These are phyloP conservation scores for Sporothrix pseudoabietina DNA, from an alignment of 2,329 filamentous ascomycete genomes.

Conservation along the genomic window DNA sequence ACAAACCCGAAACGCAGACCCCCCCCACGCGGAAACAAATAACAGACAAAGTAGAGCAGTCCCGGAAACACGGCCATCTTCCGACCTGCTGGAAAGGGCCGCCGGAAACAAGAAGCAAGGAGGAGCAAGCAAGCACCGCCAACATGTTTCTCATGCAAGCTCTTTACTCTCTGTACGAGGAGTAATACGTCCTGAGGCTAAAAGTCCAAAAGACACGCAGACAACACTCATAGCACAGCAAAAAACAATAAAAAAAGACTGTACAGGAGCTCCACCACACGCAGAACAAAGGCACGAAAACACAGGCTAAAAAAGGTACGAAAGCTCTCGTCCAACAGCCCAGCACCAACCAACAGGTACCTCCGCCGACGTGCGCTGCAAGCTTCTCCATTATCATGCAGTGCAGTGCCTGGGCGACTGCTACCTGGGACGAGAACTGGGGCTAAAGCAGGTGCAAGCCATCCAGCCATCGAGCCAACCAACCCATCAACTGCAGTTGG, in stretches of 20 bases:
- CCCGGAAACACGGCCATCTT: slow-evolving; percentile 18
- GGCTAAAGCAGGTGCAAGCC: slow-evolving; percentile 9
- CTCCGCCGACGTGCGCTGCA: background rate
- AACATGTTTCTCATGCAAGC: slow-evolving; percentile 19
- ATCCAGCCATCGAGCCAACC: background rate
- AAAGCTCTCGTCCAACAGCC: slow-evolving; percentile 3
- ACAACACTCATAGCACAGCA: background rate
- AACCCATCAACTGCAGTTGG: background rate
- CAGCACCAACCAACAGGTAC: background rate
- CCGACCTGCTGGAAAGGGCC: slow-evolving; percentile 15
- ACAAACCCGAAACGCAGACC: slow-evolving; percentile 9
- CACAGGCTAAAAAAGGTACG: background rate
- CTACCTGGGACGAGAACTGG: background rate
- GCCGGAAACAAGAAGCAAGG: slow-evolving; percentile 26
- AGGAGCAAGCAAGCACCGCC: background rate
- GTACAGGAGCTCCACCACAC: background rate
- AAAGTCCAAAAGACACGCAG: background rate
- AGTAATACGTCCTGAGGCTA: background rate
- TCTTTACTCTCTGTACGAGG: background rate
- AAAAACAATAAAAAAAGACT: background rate
- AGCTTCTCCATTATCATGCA: slow-evolving; percentile 8
- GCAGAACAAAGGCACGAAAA: background rate
- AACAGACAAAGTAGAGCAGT: background rate
- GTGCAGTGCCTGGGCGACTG: slow-evolving; percentile 6
- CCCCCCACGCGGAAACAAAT: slow-evolving; percentile 1